Percentiles rank a stretch among this genome's conserved stretches.
These are phyloP conservation scores for Anaeromyces robustus DNA, from an alignment of 192 early-diverging fungal genomes.

Conservation along the genomic window DNA sequence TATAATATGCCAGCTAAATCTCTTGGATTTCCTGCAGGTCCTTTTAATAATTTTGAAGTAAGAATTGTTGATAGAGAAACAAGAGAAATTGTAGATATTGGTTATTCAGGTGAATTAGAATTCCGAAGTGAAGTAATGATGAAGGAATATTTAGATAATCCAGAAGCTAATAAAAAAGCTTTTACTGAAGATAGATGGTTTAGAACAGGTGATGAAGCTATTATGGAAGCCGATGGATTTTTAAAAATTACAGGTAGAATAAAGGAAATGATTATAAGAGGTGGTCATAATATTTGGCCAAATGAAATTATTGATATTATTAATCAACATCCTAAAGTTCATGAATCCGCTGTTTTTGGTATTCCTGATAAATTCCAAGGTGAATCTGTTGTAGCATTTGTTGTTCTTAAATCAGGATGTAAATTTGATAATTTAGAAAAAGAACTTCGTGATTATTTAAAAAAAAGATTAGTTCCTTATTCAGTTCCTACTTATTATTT, in stretches of 20 bases:
- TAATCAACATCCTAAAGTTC: not conserved
- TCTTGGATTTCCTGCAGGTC: too few relatives aligned
- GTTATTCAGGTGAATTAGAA: too few relatives aligned
- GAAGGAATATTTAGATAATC: too few relatives aligned
- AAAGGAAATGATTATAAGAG: not conserved
- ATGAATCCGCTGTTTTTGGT: not conserved
- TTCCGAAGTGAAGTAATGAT: too few relatives aligned
- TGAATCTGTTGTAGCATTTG: not conserved
- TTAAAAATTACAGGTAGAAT: not conserved
- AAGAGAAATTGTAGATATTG: too few relatives aligned
- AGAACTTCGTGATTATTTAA: not conserved
- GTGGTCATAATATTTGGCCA: not conserved
- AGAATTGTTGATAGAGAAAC: too few relatives aligned
- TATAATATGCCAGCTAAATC: too few relatives aligned
- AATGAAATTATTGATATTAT: not conserved
- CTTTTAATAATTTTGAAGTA: too few relatives aligned
- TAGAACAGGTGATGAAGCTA: not conserved
- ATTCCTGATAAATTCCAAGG: not conserved
- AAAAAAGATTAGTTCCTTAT: not conserved
- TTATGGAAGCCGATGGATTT: not conserved
- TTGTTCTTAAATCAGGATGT: not conserved
- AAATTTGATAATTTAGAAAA: not conserved
- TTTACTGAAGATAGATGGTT: too few relatives aligned
- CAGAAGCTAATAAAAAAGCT: too few relatives aligned
- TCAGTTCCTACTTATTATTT: not conserved